These are phyloP conservation scores for Teratosphaeriaceae sp. DNA, from an alignment of 2,329 filamentous ascomycete genomes.

Conservation along the genomic window DNA sequence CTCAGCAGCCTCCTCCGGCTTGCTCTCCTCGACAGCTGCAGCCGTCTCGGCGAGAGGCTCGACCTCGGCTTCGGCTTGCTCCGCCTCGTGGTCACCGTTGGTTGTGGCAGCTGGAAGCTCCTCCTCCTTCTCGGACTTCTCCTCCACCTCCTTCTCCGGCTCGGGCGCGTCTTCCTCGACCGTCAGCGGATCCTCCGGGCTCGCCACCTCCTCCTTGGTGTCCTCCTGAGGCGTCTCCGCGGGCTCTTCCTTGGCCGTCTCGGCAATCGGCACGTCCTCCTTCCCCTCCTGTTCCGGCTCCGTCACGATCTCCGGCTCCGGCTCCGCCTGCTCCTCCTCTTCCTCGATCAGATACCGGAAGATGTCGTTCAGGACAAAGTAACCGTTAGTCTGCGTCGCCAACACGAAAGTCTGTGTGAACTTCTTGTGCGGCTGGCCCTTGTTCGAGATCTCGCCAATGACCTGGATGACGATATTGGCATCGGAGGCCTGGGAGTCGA, in stretches of 20 bases:
- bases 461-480: constrained; percentile 96
- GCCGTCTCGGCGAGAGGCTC: constrained; percentile 31
- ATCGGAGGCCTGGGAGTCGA: constrained; percentile 89
- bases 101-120: constrained; percentile 8
- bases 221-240: constrained; percentile 31
- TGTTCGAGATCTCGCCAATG: constrained; percentile 96
- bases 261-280: constrained; percentile 25
- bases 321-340: constrained; percentile 54
- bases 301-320: constrained; percentile 27
- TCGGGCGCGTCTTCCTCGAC: constrained; percentile 39
- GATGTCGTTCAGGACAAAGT: constrained; percentile 98
- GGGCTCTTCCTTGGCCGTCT: constrained; percentile 36
- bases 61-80: constrained; percentile 6
- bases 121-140: constrained; percentile 40
- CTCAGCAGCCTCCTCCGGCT: constrained; percentile 33
- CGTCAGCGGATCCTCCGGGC: constrained; percentile 31
- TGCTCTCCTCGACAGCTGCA: constrained; percentile 28
- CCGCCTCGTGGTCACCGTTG: constrained; percentile 1
- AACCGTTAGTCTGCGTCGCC: constrained; percentile 90
- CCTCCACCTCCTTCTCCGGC: constrained; percentile 72
- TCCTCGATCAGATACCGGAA: constrained; percentile 88
- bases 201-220: constrained; percentile 23
- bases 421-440: constrained; percentile 82
- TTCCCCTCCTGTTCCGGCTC: constrained; percentile 18
- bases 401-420: constrained; percentile 98